Evolutionary conservation across 306 rosid genomes (phyloP).

Genomic region (Lathyrus sativus): DNA sequence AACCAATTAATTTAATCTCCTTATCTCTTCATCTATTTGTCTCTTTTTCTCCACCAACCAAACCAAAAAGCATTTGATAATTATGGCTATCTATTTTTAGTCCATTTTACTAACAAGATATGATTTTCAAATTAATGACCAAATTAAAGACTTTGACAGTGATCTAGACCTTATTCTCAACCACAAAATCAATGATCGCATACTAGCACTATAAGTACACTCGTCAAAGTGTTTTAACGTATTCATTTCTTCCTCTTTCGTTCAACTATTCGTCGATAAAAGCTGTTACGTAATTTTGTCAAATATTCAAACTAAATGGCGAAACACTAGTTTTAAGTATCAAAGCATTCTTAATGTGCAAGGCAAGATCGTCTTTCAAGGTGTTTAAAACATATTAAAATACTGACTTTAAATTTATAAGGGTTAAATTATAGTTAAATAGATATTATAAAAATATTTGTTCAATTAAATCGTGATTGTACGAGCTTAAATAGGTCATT

Average conservation of each 20-base stretch:
- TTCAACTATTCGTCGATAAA: background rate
- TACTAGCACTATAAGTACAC: background rate
- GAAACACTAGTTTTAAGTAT: background rate
- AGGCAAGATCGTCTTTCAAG: too few species aligned
- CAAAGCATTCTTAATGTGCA: background rate
- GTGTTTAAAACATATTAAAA: too few species aligned
- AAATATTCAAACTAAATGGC: background rate
- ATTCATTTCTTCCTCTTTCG: background rate
- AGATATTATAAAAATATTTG: too few species aligned
- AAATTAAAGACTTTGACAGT: background rate
- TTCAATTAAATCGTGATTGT: too few species aligned
- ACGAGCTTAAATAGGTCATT: too few species aligned
- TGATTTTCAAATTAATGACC: slow-evolving; percentile 6
- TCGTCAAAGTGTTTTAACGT: background rate
- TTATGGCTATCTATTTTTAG: slow-evolving; percentile 21
- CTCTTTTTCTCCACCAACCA: slow-evolving; percentile 36
- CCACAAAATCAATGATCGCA: background rate
- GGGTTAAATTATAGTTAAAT: too few species aligned
- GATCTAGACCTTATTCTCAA: slow-evolving; percentile 1
- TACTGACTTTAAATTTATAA: too few species aligned
- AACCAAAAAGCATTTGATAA: slow-evolving; percentile 12
- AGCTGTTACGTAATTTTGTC: background rate
- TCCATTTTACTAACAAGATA: slow-evolving; percentile 5
- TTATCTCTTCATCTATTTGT: slow-evolving; percentile 40
- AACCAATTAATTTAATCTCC: slow-evolving; percentile 38